Evolutionary conservation across 345 rosid genomes (phyloP), one percentile per base, ranked within the genome.

Genomic region (Pistacia atlantica): DNA sequence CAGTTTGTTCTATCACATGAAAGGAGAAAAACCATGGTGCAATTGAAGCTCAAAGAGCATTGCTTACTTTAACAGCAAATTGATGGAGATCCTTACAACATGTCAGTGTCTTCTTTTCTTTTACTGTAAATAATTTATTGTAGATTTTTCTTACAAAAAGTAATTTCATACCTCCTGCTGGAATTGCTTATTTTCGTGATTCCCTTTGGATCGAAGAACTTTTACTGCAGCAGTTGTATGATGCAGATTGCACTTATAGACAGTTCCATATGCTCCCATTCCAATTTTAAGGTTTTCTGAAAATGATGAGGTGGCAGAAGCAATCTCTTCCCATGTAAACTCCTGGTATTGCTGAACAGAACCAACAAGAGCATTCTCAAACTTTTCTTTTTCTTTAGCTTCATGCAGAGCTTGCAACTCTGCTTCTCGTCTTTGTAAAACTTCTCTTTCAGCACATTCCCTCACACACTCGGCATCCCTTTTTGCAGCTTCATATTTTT

Each of bases 321-420:
- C 86, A 69, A 95, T 92, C 77, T 95, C 97, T 72, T 95, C 97
- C 98, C 97, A 95, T 5, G 85, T 77, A 77, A 91, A 89, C 58
- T 76, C 80, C 79, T 78, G 89, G 83, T 85, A 92, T 55, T 76
- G 93, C 80, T 71, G 86, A 52, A 75, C 11, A 74, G 84, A 74
- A 55, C 89, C 92, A 25, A 75, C 81, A 8, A 92, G 90, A 67
- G 88, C 95, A 75, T 79, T 82, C 79, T 90, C 84, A 28, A 95
- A 83, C 75, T 81, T 95, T 67, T 93, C 93, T 78, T 85, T 95
- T 79, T 93, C 97, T 83, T 79, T 93, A 66, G 83, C 83, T 31
- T 86, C 89, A 14, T 54, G 88, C 75, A 45, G 79, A 5, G 88
- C 90, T 85, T 84, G 82, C 80, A 83, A 82, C 83, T 90, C 97